Conservation (phyloP, 768 basidiomycete species). For the Pleurotus salmoneostramineus region DNA sequence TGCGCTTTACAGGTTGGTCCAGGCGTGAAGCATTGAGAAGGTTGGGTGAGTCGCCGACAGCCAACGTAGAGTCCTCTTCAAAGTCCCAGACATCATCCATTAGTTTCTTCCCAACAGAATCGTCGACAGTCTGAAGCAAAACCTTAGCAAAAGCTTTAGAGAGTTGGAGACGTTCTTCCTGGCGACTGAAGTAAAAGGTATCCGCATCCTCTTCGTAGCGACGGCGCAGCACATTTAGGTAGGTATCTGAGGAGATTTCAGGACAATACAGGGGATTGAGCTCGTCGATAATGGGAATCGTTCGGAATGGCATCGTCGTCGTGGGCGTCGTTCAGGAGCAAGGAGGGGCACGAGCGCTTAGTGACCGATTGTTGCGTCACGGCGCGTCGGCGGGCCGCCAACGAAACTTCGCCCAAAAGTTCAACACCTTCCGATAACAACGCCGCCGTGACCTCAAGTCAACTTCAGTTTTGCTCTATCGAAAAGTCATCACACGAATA, state of each 20-base stretch:
- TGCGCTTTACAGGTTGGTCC: constrained; percentile 19
- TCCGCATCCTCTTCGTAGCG: neutral
- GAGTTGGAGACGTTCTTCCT: neutral
- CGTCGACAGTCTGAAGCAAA: neutral
- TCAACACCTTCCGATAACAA: too few species aligned
- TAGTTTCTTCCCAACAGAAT: neutral
- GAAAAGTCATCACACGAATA: too few species aligned
- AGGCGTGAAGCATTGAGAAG: neutral
- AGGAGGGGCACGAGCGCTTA: too few species aligned
- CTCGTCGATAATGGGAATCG: neutral
- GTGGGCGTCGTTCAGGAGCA: too few species aligned
- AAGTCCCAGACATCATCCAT: neutral
- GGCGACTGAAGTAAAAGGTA: neutral
- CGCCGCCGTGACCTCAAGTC: too few species aligned
- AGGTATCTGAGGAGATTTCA: neutral
- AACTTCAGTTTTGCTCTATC: too few species aligned
- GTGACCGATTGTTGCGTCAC: too few species aligned
- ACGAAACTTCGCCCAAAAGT: too few species aligned
- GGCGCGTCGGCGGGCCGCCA: too few species aligned
- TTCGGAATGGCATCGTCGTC: neutral
- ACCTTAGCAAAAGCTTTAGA: neutral
- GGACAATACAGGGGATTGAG: constrained; percentile 4
- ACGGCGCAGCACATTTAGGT: neutral
- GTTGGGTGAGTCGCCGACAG: neutral
- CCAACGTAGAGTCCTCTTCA: constrained; percentile 2